Evolutionary conservation across 257 asterid species (phyloP), one percentile per base, ranked within the genome.

Genomic region (Ballota nigra): DNA sequence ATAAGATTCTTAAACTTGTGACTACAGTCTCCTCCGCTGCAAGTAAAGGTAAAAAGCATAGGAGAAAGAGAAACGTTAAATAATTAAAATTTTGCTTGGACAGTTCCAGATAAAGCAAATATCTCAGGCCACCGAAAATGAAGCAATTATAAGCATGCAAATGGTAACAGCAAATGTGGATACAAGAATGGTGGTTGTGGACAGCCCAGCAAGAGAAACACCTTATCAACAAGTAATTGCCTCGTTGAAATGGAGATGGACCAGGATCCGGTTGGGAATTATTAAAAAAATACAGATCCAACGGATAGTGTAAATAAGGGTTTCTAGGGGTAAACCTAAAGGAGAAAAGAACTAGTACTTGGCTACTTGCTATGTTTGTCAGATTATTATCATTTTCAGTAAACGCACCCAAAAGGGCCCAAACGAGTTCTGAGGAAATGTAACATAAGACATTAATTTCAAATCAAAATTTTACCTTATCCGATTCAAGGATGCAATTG

Each of bases 21-120:
- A 70, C 97, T 92, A 81, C 91, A 95, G 56, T 95, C 98, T 41
- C 96, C 97, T 79, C 97, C 96, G n/a, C 99, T 95, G 91, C 86
- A 79, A 74, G 70, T 63, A 43, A 12, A 41, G 5, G 51, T 6
- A 53, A n/a, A 18, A 34, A 36, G 13, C 60, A 31, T 36, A 7
- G 10, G 43, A 60, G 40, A 52, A 61, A 53, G 47, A 16, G 13
- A n/a, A 61, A n/a, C 6, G 29, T n/a, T 18, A 57, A 18, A 24
- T 2, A 66, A 22, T 18, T 28, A 24, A 34, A 49, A 72, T 23
- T 41, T 24, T 59, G 13, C 26, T 8, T 13, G 1, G 24, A 38
- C 28, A 40, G 38, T 19, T 31, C 13, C 11, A 24, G 10, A 4
- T 58, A 57, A 24, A 38, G 58, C 56, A 36, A 55, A 53, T 53